Evolutionary conservation across 768 basidiomycete genomes (phyloP), one percentile per base, ranked within the genome.

Genomic region (Mrakia frigida): DNA sequence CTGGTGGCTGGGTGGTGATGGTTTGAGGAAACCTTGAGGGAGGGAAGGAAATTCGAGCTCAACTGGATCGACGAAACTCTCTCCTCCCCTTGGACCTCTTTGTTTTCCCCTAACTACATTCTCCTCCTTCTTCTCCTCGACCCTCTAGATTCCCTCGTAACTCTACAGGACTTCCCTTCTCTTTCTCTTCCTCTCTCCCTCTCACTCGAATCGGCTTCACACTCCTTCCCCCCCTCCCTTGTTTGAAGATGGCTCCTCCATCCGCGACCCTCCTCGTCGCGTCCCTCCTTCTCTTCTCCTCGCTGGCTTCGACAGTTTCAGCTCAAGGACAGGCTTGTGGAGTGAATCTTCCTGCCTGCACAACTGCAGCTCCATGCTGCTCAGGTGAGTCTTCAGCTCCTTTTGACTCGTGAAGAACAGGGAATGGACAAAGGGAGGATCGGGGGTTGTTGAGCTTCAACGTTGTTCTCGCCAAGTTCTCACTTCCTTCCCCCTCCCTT

Each of bases 321-420:
- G 61, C 61, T 7, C 61, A 68, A 25, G 37, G 65, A 68, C 65
- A 68, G 37, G 39, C 65, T 0, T 68, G 65, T 39, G 65, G 61
- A 37, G 5, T 63, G 13, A 21, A 39, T 43, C 23, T 68, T 6
- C 21, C 35, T 25, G 65, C 65, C 13, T 68, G 65, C 65, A 35
- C 65, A 16, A 2, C 61, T 14, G 10, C 61, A 16, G 61, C 61
- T 1, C 61, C 61, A 7, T 63, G 61, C 31, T 63, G 61, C 61
- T 63, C 61, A 63, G 61, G 61, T 63, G 61, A 73, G 60, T 83
- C 82, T 65, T 79, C 11, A 11, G 16, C 2, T 18, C 25, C 21
- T 53, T n/a, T 21, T 21, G 6, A 25, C 4, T 13, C 10, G 56
- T n/a, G 6, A 53, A 7, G 6, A 56, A 25, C 6, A 25, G 56